A percentile compares a stretch with the other conserved stretches of the same genome.
Evolutionary conservation across 805 yeast species (phyloP).

Genomic region (Tetrapisispora namnaoensis): DNA sequence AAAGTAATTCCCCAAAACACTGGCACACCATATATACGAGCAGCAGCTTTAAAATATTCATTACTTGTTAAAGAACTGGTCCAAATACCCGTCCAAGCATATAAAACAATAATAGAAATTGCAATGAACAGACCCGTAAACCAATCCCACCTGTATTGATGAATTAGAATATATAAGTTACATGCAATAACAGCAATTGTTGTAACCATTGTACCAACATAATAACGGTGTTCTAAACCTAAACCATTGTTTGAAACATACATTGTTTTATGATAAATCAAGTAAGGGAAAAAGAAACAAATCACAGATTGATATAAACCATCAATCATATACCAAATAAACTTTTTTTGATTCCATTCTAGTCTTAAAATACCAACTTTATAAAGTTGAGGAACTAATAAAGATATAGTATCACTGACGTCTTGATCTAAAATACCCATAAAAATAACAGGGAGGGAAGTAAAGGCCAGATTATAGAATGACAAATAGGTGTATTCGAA

Average conservation of each 20-base stretch:
- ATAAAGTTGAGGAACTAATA: constrained; percentile 67
- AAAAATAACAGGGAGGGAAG: constrained; percentile 71
- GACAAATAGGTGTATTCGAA: constrained; percentile 72
- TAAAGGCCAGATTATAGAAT: constrained; percentile 76
- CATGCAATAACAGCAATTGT: constrained; percentile 60
- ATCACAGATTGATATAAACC: constrained; percentile 71
- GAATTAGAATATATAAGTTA: constrained; percentile 53
- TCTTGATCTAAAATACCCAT: constrained; percentile 76
- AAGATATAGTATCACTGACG: constrained; percentile 56
- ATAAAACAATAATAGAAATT: constrained; percentile 50
- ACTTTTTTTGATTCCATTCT: constrained; percentile 66
- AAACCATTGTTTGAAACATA: constrained; percentile 45
- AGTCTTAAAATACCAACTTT: constrained; percentile 58
- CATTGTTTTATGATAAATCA: constrained; percentile 36
- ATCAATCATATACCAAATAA: constrained; percentile 65
- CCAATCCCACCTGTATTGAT: constrained; percentile 81
- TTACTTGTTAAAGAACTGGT: constrained; percentile 43
- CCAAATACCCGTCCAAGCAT: constrained; percentile 80
- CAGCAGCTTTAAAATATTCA: constrained; percentile 64
- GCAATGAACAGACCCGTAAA: constrained; percentile 45
- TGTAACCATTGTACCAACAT: constrained; percentile 61
- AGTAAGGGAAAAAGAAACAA: constrained; percentile 66
- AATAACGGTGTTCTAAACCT: constrained; percentile 59
- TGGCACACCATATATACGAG: constrained; percentile 50
- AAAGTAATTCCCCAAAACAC: constrained; percentile 60